Base-by-base conservation (phyloP, 495 filamentous ascomycete species). In the Aspergillus hancockii region DNA sequence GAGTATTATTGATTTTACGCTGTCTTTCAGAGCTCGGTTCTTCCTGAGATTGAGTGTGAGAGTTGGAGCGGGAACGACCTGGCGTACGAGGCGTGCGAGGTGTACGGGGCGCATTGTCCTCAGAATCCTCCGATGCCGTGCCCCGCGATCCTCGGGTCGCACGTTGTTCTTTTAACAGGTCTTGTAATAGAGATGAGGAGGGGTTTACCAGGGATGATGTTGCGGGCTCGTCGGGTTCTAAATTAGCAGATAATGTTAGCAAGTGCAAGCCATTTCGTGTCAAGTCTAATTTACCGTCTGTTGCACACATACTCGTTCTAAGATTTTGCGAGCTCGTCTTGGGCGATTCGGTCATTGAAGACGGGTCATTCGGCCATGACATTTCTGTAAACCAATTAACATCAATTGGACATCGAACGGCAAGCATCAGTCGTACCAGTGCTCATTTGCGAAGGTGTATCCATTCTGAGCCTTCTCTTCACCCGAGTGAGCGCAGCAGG, bases 151-250 rank as follows among this genome's bases (percentile, higher is more conserved):
- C 66, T 60, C 75, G 73, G 49, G 71, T 71, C 6, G 76, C 73
- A 10, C 76, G 76, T 52, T 79, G 75, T 64, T 83, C 79, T 55
- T 79, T 79, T 12, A 83, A 60, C 34, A 80, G 60, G 59, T 76
- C 79, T 47, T 81, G 78, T 22, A 83, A 54, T 0, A 83, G 63
- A 18, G 65, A 69, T 0, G 80, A 83, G 0, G 74, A 71, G 6
- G 79, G 78, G 36, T 81, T 81, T 4, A 77, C 75, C 0, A 75
- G 54, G 28, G 74, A 64, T 2, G 71, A 64, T 4, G 65, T 65
- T 18, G 59, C 64, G 5, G 58, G 58, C 13, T 75, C 72, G 7
- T 67, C 68, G 5, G 70, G 73, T 58, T 57, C 73, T 76, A 45
- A 14, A 18, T 40, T 14, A 60, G 19, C 9, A 47, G 36, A 23